Evolutionary conservation across 345 rosid species (phyloP).

Genomic region (Eucalyptus sp.): DNA sequence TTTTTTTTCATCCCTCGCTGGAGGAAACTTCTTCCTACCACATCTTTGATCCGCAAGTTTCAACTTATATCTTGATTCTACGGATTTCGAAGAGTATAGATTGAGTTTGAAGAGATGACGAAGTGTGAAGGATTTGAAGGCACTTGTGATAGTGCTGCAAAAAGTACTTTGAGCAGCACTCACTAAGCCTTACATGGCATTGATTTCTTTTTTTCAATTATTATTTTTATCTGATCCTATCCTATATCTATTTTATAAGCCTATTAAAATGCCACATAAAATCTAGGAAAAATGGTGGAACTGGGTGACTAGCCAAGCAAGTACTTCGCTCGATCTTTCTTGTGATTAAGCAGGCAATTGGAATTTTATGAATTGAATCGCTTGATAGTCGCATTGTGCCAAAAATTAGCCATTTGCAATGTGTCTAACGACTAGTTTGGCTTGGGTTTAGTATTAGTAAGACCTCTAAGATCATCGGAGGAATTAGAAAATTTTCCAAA

Average conservation of each 20-base stretch:
- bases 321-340: background rate
- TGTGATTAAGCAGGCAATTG: background rate
- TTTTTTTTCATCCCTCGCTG: background rate
- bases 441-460: background rate
- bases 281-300: background rate
- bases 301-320: background rate
- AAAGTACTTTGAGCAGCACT: background rate
- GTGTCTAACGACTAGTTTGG: background rate
- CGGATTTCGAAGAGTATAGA: background rate
- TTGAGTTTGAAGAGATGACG: background rate
- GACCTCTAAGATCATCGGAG: background rate
- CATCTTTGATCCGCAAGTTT: background rate
- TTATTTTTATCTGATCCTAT: too few species aligned
- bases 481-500: background rate
- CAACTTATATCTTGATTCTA: background rate
- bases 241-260: too few species aligned
- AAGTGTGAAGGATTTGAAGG: background rate
- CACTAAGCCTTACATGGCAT: background rate
- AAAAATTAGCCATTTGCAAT: background rate
- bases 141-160: background rate
- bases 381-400: background rate
- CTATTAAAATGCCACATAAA: background rate
- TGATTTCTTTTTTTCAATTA: too few species aligned
- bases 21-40: background rate
- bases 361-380: fast-evolving